phyloP scores from a whole-genome alignment of 805 yeast species.

The Saturnispora zaruensis region DNA sequence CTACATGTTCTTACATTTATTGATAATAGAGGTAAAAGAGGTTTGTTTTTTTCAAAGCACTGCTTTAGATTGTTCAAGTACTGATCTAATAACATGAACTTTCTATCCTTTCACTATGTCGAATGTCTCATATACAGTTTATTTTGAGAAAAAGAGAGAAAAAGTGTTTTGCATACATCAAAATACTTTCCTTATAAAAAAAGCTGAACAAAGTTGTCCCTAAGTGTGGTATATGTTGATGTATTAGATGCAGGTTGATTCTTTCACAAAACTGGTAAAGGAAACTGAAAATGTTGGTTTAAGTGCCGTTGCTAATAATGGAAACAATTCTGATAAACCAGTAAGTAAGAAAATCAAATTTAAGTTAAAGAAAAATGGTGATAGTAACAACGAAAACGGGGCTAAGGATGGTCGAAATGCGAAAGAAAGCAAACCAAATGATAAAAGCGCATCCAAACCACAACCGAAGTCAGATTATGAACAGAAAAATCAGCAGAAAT shows the following conservation, averaged over 20 bases:
- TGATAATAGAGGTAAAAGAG: not conserved
- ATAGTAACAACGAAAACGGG: not conserved
- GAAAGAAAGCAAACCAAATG: not conserved
- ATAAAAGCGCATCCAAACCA: not conserved
- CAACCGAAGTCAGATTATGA: not conserved
- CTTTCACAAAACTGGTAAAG: not conserved
- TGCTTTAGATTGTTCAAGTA: not conserved
- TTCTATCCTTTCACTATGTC: not conserved
- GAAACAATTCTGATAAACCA: not conserved
- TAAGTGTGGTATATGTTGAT: not conserved
- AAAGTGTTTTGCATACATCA: not conserved
- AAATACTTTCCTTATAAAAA: not conserved
- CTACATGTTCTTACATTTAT: conserved; percentile 5
- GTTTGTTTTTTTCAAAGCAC: not conserved
- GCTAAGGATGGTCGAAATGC: not conserved
- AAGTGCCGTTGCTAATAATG: not conserved
- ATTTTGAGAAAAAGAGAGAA: not conserved
- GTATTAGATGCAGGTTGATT: conserved; percentile 1
- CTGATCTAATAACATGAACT: conserved; percentile 1
- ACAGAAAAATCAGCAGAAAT: not conserved
- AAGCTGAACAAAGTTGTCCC: not conserved
- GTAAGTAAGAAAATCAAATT: not conserved
- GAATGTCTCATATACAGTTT: not conserved
- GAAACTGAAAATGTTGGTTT: not conserved
- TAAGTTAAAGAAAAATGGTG: not conserved